Conservation (phyloP, 2,329 filamentous ascomycete genomes). For the Neofusicoccum kwambonambiense region DNA sequence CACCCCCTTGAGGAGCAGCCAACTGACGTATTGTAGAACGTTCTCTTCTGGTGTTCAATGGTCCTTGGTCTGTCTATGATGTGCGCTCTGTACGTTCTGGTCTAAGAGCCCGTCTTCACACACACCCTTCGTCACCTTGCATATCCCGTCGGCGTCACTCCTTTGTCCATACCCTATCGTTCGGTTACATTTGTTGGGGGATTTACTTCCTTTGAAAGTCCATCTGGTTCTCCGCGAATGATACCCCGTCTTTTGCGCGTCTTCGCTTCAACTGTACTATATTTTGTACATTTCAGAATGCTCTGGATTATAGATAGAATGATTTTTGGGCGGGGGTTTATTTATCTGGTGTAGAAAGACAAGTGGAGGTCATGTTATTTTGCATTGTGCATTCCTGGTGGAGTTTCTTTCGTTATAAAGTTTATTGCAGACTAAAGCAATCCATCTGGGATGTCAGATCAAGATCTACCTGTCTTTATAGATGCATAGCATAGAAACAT, state of each 20-base stretch:
- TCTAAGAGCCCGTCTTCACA: conserved; percentile 22
- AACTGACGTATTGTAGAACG: conserved; percentile 53
- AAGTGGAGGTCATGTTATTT: neutral
- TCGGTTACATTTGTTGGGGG: conserved; percentile 1
- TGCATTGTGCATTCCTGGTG: too few species aligned
- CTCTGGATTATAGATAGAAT: neutral
- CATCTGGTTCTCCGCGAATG: conserved; percentile 12
- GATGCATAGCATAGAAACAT: too few species aligned
- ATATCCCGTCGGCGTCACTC: conserved; percentile 8
- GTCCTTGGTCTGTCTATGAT: conserved; percentile 61
- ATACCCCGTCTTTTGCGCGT: conserved; percentile 1
- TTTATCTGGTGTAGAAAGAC: neutral
- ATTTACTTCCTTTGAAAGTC: conserved; percentile 5
- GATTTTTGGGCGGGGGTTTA: neutral
- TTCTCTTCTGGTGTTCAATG: conserved; percentile 91
- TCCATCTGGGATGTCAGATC: too few species aligned
- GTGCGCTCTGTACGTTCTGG: conserved; percentile 41
- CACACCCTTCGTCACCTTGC: conserved; percentile 1
- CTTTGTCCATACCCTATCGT: neutral
- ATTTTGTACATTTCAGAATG: neutral
- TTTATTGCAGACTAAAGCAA: too few species aligned
- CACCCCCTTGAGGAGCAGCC: conserved; percentile 17
- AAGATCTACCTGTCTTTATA: too few species aligned
- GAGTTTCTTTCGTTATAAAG: too few species aligned
- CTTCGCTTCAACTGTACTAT: neutral